phyloP scores from a whole-genome alignment of 2,329 filamentous ascomycete genomes.

The Davidsoniella virescens region DNA sequence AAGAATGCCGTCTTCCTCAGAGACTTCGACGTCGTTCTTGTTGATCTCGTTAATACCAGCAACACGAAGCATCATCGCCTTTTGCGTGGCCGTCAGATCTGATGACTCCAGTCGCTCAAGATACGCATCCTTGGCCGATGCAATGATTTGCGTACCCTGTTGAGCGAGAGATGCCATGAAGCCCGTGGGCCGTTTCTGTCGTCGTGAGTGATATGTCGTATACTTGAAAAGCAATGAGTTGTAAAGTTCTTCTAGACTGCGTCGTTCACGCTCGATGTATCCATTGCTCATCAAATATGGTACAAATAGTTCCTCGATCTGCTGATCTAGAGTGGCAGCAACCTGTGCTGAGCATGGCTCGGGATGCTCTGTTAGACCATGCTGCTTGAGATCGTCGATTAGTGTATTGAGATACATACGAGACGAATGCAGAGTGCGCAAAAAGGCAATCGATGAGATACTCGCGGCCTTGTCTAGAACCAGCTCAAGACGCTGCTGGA shows the following conservation, averaged over 20 bases:
- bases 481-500: conserved; percentile 90
- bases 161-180: conserved; percentile 89
- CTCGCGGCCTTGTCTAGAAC: conserved; percentile 88
- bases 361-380: conserved; percentile 88
- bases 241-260: conserved; percentile 63
- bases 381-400: conserved; percentile 83
- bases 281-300: conserved; percentile 53
- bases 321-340: conserved; percentile 55
- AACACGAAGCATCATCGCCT: conserved; percentile 75
- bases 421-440: conserved; percentile 80
- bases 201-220: conserved; percentile 77
- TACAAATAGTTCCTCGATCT: conserved; percentile 62
- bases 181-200: conserved; percentile 76
- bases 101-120: conserved; percentile 77
- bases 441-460: conserved; percentile 79
- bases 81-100: conserved; percentile 75
- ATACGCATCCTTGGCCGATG: conserved; percentile 80
- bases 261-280: conserved; percentile 54
- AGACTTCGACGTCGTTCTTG: conserved; percentile 76
- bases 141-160: conserved; percentile 73
- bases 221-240: conserved; percentile 92
- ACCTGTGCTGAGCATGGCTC: conserved; percentile 81
- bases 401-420: conserved; percentile 74
- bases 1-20: conserved; percentile 73
- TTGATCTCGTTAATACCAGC: conserved; percentile 66